These are phyloP conservation scores for Rhodamnia rubescens DNA, from an alignment of 345 rosid species.

Conservation along the genomic window DNA sequence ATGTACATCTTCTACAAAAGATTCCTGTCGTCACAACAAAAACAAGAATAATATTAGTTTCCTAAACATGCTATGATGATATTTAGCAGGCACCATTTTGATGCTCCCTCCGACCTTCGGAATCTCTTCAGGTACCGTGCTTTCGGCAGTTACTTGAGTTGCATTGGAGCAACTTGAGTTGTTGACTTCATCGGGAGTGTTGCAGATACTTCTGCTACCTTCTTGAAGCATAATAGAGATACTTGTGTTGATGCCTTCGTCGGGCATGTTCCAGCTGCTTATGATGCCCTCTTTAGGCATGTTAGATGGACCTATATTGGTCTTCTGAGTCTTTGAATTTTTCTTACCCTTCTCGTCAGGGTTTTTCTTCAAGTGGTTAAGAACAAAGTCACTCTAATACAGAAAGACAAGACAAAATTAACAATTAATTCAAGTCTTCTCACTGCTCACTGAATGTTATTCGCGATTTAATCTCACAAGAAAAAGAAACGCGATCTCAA, in stretches of 20 bases:
- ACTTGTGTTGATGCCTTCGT: background rate
- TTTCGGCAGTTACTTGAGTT: background rate
- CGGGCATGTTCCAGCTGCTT: background rate
- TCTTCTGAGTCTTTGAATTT: background rate
- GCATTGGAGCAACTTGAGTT: background rate
- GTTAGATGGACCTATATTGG: background rate
- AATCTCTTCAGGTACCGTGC: background rate
- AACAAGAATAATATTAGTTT: background rate
- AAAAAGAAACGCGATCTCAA: background rate
- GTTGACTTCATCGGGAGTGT: background rate
- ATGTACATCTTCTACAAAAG: background rate
- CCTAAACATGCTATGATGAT: background rate
- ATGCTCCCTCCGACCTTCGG: background rate
- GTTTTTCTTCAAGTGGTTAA: too few species aligned
- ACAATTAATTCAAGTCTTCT: too few species aligned
- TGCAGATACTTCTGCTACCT: background rate
- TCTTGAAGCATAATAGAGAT: background rate
- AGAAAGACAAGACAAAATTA: too few species aligned
- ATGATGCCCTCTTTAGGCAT: background rate
- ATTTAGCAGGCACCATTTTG: background rate
- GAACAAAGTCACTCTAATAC: too few species aligned
- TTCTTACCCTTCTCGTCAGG: background rate
- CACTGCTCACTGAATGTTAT: too few species aligned
- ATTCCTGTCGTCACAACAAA: background rate
- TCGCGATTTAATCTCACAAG: background rate